Evolutionary conservation across 2,329 filamentous ascomycete genomes (phyloP).

Genomic region (Colletotrichum musicola): DNA sequence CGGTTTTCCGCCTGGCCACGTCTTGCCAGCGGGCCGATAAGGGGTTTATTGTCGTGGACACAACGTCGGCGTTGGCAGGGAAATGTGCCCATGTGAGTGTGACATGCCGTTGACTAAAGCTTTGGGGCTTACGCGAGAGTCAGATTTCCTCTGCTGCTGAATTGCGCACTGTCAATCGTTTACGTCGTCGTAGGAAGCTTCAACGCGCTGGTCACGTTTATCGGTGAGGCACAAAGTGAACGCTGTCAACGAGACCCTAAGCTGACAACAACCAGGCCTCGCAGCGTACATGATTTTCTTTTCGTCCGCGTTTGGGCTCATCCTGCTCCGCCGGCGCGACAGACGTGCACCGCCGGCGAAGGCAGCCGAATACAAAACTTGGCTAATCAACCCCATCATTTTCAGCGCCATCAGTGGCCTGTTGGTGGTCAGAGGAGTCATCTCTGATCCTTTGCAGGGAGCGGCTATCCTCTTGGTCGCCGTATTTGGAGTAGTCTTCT

Average conservation of each 20-base stretch:
- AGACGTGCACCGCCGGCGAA: slow-evolving; percentile 34
- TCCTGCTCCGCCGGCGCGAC: slow-evolving; percentile 43
- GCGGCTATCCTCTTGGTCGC: slow-evolving; percentile 46
- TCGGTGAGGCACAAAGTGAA: slow-evolving; percentile 30
- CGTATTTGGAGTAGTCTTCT: slow-evolving; percentile 43
- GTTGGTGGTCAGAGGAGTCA: slow-evolving; percentile 45
- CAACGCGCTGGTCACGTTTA: slow-evolving; percentile 45
- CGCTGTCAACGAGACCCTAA: not conserved
- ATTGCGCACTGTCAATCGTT: slow-evolving; percentile 42
- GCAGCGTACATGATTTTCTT: slow-evolving; percentile 44
- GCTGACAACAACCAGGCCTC: slow-evolving; percentile 39
- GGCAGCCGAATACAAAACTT: slow-evolving; percentile 42
- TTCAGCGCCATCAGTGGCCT: slow-evolving; percentile 45
- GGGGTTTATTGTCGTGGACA: slow-evolving; percentile 42
- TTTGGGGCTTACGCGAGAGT: slow-evolving; percentile 19
- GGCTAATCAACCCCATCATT: slow-evolving; percentile 44
- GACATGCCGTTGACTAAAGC: not conserved
- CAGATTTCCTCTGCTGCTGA: slow-evolving; percentile 43
- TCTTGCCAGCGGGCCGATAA: slow-evolving; percentile 39
- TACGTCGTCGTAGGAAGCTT: slow-evolving; percentile 45
- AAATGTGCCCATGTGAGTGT: slow-evolving; percentile 42
- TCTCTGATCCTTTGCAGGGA: slow-evolving; percentile 46
- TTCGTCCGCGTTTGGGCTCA: slow-evolving; percentile 44
- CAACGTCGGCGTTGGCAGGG: slow-evolving; percentile 42
- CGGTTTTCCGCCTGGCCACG: slow-evolving; percentile 38